Base-by-base conservation (phyloP, 2,329 filamentous ascomycete genomes). In the Apiospora phragmitis region DNA sequence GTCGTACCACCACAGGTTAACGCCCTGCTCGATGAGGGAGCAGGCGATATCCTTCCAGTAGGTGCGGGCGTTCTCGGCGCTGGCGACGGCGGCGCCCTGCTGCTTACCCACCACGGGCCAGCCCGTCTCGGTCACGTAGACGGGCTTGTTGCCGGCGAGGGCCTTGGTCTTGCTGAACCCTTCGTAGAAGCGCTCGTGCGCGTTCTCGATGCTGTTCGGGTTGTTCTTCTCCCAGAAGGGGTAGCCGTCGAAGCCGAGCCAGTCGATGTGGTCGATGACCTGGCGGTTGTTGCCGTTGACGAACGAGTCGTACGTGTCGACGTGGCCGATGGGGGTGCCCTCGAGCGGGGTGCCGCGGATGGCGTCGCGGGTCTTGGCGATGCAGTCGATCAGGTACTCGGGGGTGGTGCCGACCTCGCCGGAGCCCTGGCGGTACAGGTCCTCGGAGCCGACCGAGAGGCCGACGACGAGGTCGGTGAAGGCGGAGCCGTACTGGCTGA, bases 241-340 rank as follows among this genome's bases (percentile, higher is more conserved):
- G 74, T 87, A 88, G 5, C 83, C 84, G 73, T 88, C 85, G 71
- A 85, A 83, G 65, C 87, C 87, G 29, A 89, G 76, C 77, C 85
- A 89, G 77, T 89, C 87, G 71, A 83, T 83, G 32, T 85, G 83
- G 24, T 81, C 77, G 72, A 87, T 85, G 32, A 89, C 87, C 65
- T 79, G 81, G 8, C 78, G 78, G 77, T 88, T 89, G 68, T 80
- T 81, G 29, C 76, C 74, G 75, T 88, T 83, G 0, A 86, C 83
- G 85, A 85, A 87, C 14, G 83, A 82, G 18, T 83, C 86, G 82
- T 86, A 88, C 1, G 87, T 89, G 76, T 90, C 88, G 59, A 89
- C 87, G 75, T 89, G 87, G 41, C 86, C 86, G 71, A 88, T 81
- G 18, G 84, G 79, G 51, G 78, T 81, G 47, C 80, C 79, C 9